Evolutionary conservation across 2,329 filamentous ascomycete species (phyloP), one percentile per base, ranked within the genome.

Genomic region (Fusarium agapanthi): DNA sequence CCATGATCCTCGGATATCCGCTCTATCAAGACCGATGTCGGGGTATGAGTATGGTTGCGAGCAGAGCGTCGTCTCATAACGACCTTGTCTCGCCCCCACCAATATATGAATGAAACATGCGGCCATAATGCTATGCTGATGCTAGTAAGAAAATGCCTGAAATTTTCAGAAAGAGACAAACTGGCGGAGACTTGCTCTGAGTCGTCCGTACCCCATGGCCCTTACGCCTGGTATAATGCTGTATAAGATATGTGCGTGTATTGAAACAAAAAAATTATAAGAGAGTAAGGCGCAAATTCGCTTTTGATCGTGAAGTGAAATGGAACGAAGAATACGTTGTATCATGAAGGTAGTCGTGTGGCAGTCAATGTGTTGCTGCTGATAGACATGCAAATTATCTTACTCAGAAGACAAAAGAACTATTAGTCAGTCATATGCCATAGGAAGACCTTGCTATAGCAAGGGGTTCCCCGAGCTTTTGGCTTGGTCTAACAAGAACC

Each of bases 171-270:
- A 30, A 71, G 37, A 64, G 48, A 45, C 41, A 61, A 73, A 71
- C 56, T 55, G 50, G 56, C 37, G 60, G 51, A 64, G 57, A 61
- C 51, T 45, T 62, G 28, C 35, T 65, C 24, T 20, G 47, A 48
- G 54, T 44, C 55, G 65, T 55, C 73, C 70, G 65, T 61, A 55
- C 61, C 53, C 73, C 55, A 61, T 75, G 73, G 63, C 66, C 55
- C 61, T 40, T 61, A 40, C 22, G 72, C 71, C 71, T 76, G 74
- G 71, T 76, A 76, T 76, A 71, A 76, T 76, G 63, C 54, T 73
- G 44, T 57, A 73, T 64, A 71, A 61, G 40, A 72, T 59, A 65
- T 56, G n/a, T 24, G 43, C 50, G 28, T 53, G 43, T 51, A 51
- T 50, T 38, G 41, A 67, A 57, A 59, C 37, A 59, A 38, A 50